Percentiles rank a stretch among this genome's conserved stretches.
Conservation (phyloP, 441 rosid species). For the Adansonia grandidieri region DNA sequence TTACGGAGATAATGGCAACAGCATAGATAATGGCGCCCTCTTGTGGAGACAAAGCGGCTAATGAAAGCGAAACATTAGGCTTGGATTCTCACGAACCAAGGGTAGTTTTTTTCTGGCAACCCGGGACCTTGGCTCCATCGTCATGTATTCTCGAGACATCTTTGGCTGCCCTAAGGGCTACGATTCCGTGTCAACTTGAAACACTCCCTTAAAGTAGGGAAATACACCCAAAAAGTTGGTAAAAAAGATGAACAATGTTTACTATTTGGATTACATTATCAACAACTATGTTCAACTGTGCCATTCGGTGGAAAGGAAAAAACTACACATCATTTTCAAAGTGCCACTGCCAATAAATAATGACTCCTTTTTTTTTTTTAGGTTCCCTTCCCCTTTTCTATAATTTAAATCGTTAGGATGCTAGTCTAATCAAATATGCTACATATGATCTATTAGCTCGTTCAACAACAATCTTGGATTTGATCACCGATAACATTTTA, state of each 20-base stretch:
- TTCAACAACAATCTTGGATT: too few relatives aligned
- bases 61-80: slow-evolving; percentile 2
- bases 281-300: neutral
- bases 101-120: neutral
- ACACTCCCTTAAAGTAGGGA: neutral
- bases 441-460: too few relatives aligned
- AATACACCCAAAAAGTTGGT: neutral
- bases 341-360: too few relatives aligned
- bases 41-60: slow-evolving; percentile 31
- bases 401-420: too few relatives aligned
- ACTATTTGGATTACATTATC: neutral
- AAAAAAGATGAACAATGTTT: neutral
- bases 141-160: slow-evolving; percentile 24
- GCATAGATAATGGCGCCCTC: slow-evolving; percentile 34
- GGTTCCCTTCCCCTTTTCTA: too few relatives aligned
- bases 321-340: neutral
- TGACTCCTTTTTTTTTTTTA: too few relatives aligned
- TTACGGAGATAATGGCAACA: slow-evolving; percentile 17
- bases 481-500: too few relatives aligned
- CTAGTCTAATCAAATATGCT: too few relatives aligned
- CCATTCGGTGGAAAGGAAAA: neutral
- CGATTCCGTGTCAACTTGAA: slow-evolving; percentile 35
- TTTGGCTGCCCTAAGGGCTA: slow-evolving; percentile 27
- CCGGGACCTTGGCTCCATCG: slow-evolving; percentile 23
- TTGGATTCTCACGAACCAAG: slow-evolving; percentile 15